phyloP scores from a whole-genome alignment of 2,329 filamentous ascomycete species.

The Chaetomiaceae sp. region DNA sequence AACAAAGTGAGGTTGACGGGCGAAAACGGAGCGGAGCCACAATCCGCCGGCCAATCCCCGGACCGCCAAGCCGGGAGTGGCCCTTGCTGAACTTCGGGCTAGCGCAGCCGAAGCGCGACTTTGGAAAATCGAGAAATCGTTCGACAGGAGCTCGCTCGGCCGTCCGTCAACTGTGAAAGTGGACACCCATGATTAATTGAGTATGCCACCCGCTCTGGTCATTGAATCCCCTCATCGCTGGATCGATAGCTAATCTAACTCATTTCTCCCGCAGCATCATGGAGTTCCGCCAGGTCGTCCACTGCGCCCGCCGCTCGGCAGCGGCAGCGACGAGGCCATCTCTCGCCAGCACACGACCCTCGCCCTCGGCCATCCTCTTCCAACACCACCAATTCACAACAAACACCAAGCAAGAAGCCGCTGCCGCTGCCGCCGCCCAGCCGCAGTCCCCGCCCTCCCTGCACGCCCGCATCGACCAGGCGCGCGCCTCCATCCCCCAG shows the following conservation, averaged over 20 bases:
- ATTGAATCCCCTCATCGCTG: neutral
- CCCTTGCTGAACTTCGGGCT: neutral
- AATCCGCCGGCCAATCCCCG: slow-evolving; percentile 7
- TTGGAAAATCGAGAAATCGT: slow-evolving; percentile 15
- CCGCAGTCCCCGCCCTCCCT: neutral
- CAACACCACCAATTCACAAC: slow-evolving; percentile 12
- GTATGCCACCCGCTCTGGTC: neutral
- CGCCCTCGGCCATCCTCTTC: slow-evolving; percentile 7
- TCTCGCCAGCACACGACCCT: slow-evolving; percentile 10
- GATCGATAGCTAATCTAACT: neutral
- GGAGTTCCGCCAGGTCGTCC: slow-evolving; percentile 26
- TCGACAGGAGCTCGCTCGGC: neutral
- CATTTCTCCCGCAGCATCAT: slow-evolving; percentile 17
- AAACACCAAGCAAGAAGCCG: slow-evolving; percentile 2
- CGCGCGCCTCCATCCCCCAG: neutral
- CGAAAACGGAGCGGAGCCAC: slow-evolving; percentile 9
- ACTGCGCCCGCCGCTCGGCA: slow-evolving; percentile 19
- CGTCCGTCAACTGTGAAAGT: neutral
- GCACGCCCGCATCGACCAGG: neutral
- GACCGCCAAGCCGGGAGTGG: slow-evolving; percentile 2
- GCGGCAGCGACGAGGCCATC: slow-evolving; percentile 14
- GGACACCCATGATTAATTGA: slow-evolving; percentile 19
- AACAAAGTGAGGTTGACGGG: neutral
- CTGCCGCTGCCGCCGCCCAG: slow-evolving; percentile 4
- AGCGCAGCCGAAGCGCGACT: slow-evolving; percentile 14